These are phyloP conservation scores for Elsinoe fawcettii DNA, from an alignment of 2,329 filamentous ascomycete genomes.

Conservation along the genomic window DNA sequence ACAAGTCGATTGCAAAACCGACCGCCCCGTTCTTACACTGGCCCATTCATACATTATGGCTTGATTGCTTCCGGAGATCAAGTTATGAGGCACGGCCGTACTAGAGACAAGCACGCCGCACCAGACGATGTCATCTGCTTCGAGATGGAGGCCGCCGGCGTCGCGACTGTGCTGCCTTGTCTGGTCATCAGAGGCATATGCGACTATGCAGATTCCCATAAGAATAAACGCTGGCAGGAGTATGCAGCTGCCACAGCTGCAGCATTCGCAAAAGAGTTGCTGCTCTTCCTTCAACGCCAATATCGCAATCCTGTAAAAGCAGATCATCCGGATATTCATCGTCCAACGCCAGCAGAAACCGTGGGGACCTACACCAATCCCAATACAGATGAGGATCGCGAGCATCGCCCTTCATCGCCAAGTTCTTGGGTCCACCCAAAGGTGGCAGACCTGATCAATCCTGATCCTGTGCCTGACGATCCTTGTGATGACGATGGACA, in stretches of 20 bases:
- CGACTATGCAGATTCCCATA: conserved; percentile 16
- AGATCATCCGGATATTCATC: no score
- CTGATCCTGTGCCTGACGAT: no score
- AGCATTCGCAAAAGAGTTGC: conserved; percentile 19
- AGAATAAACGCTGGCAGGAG: conserved; percentile 6
- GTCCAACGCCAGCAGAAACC: no score
- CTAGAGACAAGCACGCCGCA: not conserved
- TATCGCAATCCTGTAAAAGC: no score
- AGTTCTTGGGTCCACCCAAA: no score
- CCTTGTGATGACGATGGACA: no score
- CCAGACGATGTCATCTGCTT: conserved; percentile 12
- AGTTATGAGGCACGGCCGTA: conserved; percentile 20
- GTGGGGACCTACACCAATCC: no score
- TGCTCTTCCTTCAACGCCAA: not conserved
- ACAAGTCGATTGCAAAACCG: not conserved
- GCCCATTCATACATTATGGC: conserved; percentile 23
- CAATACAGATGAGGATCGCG: no score
- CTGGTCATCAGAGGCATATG: conserved; percentile 16
- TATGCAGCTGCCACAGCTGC: conserved; percentile 22
- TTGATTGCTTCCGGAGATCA: conserved; percentile 24
- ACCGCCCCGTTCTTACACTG: not conserved
- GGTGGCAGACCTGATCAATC: no score
- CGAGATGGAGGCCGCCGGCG: conserved; percentile 17
- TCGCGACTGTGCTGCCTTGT: not conserved
- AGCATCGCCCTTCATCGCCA: no score